Conservation (phyloP, 352 stramenopile genomes). For the Phytophthora europaea region DNA sequence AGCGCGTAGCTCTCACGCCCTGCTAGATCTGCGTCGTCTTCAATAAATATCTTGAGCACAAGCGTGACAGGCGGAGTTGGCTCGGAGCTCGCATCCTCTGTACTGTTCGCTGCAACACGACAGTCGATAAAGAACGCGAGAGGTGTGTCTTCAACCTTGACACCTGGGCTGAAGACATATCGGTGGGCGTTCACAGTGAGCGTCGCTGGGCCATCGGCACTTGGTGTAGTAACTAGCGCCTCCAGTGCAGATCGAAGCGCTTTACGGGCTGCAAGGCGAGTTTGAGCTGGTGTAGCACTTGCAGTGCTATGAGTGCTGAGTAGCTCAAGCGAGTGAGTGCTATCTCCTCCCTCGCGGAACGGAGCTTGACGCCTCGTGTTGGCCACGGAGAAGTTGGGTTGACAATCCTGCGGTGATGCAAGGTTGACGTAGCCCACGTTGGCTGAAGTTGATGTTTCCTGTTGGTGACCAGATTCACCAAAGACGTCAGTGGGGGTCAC, state of each 20-base stretch:
- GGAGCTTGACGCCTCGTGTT: slow-evolving; percentile 15
- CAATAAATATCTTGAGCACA: slow-evolving; percentile 68
- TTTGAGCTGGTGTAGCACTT: slow-evolving; percentile 23
- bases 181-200: slow-evolving; percentile 49
- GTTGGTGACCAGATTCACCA: slow-evolving; percentile 8
- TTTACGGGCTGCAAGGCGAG: slow-evolving; percentile 26
- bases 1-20: slow-evolving; percentile 67
- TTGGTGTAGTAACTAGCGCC: slow-evolving; percentile 20
- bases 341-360: slow-evolving; percentile 18
- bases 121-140: slow-evolving; percentile 57
- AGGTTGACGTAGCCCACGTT: slow-evolving; percentile 33
- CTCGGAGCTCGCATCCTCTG: neutral
- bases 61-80: slow-evolving; percentile 15
- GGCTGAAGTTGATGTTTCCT: slow-evolving; percentile 2
- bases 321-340: slow-evolving; percentile 32
- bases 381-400: neutral
- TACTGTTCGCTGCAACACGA: neutral
- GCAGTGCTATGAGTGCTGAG: slow-evolving; percentile 24
- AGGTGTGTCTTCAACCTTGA: slow-evolving; percentile 51
- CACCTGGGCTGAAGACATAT: slow-evolving; percentile 36
- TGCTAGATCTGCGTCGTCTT: slow-evolving; percentile 61
- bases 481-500: slow-evolving; percentile 18
- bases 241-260: slow-evolving; percentile 31
- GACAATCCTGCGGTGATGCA: slow-evolving; percentile 12
- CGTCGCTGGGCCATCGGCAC: neutral